phyloP scores from a whole-genome alignment of 768 basidiomycete genomes.

The Kwoniella dejecticola region DNA sequence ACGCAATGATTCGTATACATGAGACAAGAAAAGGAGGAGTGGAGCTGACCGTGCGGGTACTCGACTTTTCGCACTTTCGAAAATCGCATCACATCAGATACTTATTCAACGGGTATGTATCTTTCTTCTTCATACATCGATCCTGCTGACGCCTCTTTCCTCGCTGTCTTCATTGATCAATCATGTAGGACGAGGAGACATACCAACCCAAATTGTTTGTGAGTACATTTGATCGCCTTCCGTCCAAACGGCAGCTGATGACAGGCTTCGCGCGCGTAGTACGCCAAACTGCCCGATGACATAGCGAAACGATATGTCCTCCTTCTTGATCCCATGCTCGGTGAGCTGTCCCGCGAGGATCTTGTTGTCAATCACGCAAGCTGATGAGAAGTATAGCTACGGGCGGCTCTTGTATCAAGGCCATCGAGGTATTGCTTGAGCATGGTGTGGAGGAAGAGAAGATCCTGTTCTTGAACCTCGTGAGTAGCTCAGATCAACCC shows the following conservation, averaged over 20 bases:
- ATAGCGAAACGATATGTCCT: conserved; percentile 88
- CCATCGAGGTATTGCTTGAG: conserved; percentile 88
- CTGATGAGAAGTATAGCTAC: conserved; percentile 63
- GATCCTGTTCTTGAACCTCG: conserved; percentile 92
- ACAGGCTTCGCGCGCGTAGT: conserved; percentile 26
- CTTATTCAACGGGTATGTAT: conserved; percentile 85
- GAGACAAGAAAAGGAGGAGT: not conserved
- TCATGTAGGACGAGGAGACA: conserved; percentile 87
- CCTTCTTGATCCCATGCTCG: conserved; percentile 95
- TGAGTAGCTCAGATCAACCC: too few species aligned
- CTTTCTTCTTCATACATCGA: not conserved
- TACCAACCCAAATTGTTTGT: conserved; percentile 84
- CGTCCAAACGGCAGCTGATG: not conserved
- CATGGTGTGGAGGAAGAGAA: conserved; percentile 91
- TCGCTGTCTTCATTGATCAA: not conserved
- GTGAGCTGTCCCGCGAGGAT: conserved; percentile 58
- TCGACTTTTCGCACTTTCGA: not conserved
- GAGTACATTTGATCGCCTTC: conserved; percentile 23
- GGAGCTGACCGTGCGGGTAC: conserved; percentile 17
- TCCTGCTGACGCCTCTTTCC: not conserved
- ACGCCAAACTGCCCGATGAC: conserved; percentile 81
- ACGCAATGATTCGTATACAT: conserved; percentile 6
- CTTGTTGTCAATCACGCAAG: conserved; percentile 2
- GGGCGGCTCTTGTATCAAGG: conserved; percentile 96
- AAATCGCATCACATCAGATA: conserved; percentile 58